These are phyloP conservation scores for Apostasia shenzhenica DNA, from an alignment of 106 monocot genomes.

Conservation along the genomic window DNA sequence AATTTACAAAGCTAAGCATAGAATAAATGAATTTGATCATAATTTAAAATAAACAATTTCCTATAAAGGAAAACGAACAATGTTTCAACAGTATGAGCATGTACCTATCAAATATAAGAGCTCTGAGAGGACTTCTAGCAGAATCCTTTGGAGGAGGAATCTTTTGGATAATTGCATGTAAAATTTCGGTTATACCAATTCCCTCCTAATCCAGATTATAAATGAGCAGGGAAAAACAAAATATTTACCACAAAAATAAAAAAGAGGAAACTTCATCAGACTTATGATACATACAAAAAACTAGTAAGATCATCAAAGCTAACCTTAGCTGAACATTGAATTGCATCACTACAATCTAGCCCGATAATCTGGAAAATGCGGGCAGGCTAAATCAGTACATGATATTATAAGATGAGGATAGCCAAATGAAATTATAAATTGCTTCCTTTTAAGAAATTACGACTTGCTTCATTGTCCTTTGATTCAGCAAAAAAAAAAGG, in stretches of 20 bases:
- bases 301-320: slow-evolving; percentile 6
- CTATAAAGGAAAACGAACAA: no score
- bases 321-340: slow-evolving; percentile 97
- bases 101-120: slow-evolving; percentile 99
- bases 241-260: neutral
- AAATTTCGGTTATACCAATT: slow-evolving; percentile 80
- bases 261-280: neutral
- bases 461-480: no score
- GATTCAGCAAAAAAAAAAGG: no score
- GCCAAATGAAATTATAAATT: no score
- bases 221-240: slow-evolving; percentile 5
- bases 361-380: slow-evolving; percentile 73
- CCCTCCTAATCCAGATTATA: slow-evolving; percentile 56
- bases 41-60: no score
- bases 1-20: no score
- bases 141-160: slow-evolving; percentile 84
- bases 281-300: neutral
- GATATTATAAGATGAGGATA: no score
- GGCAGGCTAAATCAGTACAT: neutral
- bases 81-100: neutral
- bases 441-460: no score
- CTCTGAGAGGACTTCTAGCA: slow-evolving; percentile 67
- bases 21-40: no score
- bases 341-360: slow-evolving; percentile 80
- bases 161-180: slow-evolving; percentile 63